Conservation (phyloP, 305 asterid genomes). For the Solanum chacoense region DNA sequence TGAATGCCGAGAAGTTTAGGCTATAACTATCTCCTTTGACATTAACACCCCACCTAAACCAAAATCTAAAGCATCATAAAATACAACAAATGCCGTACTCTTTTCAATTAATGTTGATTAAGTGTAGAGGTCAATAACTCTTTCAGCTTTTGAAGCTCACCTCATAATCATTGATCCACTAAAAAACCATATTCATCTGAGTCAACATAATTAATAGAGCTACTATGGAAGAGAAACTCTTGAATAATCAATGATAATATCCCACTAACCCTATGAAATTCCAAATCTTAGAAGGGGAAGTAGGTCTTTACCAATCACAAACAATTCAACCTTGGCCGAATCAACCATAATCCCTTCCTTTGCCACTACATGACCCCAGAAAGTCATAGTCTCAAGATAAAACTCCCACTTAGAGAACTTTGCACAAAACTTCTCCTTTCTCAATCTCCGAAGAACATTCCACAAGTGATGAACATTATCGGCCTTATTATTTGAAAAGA, state of each 20-base stretch:
- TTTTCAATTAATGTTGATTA: neutral
- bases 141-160: neutral
- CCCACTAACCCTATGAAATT: neutral
- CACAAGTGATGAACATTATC: neutral
- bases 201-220: neutral
- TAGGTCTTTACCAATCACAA: neutral
- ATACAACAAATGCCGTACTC: neutral
- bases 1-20: neutral
- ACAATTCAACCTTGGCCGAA: neutral
- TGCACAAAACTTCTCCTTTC: neutral
- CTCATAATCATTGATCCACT: neutral
- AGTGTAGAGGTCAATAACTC: neutral
- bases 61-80: neutral
- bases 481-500: neutral
- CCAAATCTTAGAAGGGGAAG: neutral
- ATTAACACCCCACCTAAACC: neutral
- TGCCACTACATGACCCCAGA: neutral
- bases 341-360: neutral
- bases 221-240: neutral
- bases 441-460: neutral
- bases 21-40: neutral
- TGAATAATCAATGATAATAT: neutral
- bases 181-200: neutral
- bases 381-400: neutral
- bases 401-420: neutral